These are phyloP conservation scores for Phyllosticta paracitricarpa DNA, from an alignment of 2,329 filamentous ascomycete species.

Conservation along the genomic window DNA sequence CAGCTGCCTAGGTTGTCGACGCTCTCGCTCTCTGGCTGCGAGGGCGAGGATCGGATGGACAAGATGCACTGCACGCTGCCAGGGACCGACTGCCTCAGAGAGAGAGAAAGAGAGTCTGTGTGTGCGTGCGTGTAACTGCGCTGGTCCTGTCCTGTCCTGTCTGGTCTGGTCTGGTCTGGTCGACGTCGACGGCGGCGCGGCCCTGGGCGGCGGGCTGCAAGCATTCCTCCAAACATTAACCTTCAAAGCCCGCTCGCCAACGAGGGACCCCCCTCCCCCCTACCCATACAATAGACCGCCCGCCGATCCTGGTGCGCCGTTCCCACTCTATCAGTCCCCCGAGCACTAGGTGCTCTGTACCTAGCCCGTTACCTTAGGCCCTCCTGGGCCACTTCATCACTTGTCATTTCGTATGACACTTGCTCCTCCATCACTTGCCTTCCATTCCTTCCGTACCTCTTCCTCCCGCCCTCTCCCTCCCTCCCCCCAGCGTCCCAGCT, in stretches of 20 bases:
- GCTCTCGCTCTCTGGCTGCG: no score
- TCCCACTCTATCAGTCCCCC: constrained; percentile 7
- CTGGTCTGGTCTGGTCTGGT: no score
- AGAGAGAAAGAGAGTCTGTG: no score
- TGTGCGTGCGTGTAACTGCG: neutral
- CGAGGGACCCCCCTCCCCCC: constrained; percentile 1
- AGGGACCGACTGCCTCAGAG: neutral
- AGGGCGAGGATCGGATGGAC: neutral
- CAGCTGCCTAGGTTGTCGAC: neutral
- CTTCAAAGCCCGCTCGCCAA: constrained; percentile 2
- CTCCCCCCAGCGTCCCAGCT: constrained; percentile 17
- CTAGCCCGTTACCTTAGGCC: constrained; percentile 11
- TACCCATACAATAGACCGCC: constrained; percentile 3
- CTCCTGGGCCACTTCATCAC: constrained; percentile 16
- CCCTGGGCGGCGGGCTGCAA: neutral
- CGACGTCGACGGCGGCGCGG: no score
- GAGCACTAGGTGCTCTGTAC: constrained; percentile 1
- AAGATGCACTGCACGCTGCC: neutral
- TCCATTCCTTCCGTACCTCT: neutral
- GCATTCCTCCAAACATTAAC: neutral
- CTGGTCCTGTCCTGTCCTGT: no score
- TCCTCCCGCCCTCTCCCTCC: constrained; percentile 12
- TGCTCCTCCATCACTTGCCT: constrained; percentile 16
- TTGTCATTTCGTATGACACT: constrained; percentile 13
- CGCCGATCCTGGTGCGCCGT: constrained; percentile 5